Base-by-base conservation (phyloP, 75 land plant species). In the Selaginella moellendorffii region DNA sequence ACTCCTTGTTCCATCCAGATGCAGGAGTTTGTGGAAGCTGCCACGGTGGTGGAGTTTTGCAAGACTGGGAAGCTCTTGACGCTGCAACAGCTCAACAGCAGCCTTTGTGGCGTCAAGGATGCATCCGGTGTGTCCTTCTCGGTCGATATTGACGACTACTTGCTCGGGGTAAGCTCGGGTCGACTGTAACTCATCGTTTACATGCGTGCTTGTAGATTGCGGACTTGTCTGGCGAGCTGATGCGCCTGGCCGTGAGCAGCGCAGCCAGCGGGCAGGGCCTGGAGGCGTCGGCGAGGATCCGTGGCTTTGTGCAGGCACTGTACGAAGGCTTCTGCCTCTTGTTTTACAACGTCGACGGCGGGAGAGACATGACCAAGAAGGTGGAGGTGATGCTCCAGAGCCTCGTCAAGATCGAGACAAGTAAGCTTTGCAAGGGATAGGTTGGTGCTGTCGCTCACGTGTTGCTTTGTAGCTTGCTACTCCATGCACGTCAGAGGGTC, bases 11-110 rank as follows among this genome's bases (percentile, higher is more conserved):
- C n/a, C 27, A 20, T 52, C 46, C 68, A 88, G 95, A 73, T 88
- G 29, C 96, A 89, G 71, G 96, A 89, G 46, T 88, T 76, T 72
- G 82, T 89, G 42, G 96, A 89, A 76, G 96, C 96, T 71, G 96
- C 90, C 21, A 83, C 87, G 0, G 54, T 81, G 12, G 76, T 77
- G 64, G 80, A 81, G 26, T 89, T 79, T 65, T 85, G 90, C 69
- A 77, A 65, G 52, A 79, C 74, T 63, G 96, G 96, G 5, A 73
- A 71, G 20, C 81, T 89, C 42, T 61, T 89, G 67, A 79, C 66
- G 26, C 78, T 89, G 52, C 75, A 68, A 22, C 93, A 89, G 63
- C 64, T 89, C 30, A 89, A 89, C 68, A 63, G 71, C 27, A 65
- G 63, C n/a, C 53, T 89, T 52, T 30, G 71, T 28, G 68, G 67